phyloP scores from a whole-genome alignment of 108 stramenopile species.

The Cylindrotheca fusiformis region DNA sequence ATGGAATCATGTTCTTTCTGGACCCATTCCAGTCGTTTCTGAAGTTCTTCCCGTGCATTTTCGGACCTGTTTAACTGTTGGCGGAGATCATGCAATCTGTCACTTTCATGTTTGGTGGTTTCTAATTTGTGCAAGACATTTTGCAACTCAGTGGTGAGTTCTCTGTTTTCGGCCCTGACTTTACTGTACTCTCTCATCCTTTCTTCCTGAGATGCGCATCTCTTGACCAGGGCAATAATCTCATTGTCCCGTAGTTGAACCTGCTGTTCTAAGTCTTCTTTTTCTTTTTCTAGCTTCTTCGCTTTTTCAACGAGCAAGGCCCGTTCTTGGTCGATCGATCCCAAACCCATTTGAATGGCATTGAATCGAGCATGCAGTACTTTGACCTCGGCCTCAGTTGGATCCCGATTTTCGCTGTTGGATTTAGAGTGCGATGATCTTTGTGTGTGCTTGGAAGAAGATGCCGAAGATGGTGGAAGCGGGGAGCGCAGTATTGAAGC shows the following conservation, averaged over 20 bases:
- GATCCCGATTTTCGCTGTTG: conserved; percentile 1
- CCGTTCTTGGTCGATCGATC: conserved; percentile 42
- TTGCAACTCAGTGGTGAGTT: conserved; percentile 15
- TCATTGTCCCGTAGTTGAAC: conserved; percentile 40
- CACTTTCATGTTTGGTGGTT: conserved; percentile 12
- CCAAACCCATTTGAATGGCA: conserved; percentile 31
- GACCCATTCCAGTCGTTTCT: conserved; percentile 19
- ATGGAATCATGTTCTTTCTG: conserved; percentile 36
- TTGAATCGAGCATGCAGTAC: conserved; percentile 26
- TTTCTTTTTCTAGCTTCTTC: conserved; percentile 36
- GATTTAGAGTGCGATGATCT: too few species aligned
- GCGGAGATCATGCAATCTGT: conserved; percentile 14
- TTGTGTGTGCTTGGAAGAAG: background rate
- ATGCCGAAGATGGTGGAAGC: background rate
- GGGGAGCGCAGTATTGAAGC: conserved; percentile 12
- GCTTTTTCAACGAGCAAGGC: conserved; percentile 16
- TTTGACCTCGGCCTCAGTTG: background rate
- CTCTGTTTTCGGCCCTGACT: conserved; percentile 19
- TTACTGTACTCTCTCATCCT: conserved; percentile 35
- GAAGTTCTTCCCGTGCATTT: conserved; percentile 25
- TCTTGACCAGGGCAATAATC: conserved; percentile 34
- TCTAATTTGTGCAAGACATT: conserved; percentile 2
- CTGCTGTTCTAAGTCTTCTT: conserved; percentile 30
- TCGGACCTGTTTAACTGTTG: conserved; percentile 30
- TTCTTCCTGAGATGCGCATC: conserved; percentile 44